These are phyloP conservation scores for Cocos nucifera DNA, from an alignment of 176 grass and related monocot genomes.

Conservation along the genomic window DNA sequence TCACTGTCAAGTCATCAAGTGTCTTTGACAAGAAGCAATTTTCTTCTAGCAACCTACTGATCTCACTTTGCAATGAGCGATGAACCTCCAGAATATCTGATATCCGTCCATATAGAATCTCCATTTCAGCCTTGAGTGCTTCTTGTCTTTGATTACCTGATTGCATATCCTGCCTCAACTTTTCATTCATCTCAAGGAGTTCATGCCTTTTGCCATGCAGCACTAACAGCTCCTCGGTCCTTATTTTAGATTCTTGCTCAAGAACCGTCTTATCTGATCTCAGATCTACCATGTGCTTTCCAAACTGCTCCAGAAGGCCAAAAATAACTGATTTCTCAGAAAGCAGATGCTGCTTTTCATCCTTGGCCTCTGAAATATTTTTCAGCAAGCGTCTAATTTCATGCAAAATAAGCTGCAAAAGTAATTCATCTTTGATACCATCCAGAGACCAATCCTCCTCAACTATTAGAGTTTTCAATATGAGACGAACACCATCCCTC, in stretches of 20 bases:
- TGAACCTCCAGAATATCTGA: conserved; percentile 63
- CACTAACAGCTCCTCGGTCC: conserved; percentile 42
- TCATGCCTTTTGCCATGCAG: conserved; percentile 42
- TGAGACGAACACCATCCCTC: conserved; percentile 48
- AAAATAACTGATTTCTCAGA: conserved; percentile 88
- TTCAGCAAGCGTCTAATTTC: conserved; percentile 69
- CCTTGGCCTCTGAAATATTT: conserved; percentile 67
- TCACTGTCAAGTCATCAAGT: conserved; percentile 33
- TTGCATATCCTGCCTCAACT: conserved; percentile 52
- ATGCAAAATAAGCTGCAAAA: conserved; percentile 86
- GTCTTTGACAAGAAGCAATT: conserved; percentile 54
- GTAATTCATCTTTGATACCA: conserved; percentile 67
- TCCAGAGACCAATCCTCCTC: conserved; percentile 66
- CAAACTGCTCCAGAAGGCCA: conserved; percentile 87
- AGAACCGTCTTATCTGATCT: conserved; percentile 60
- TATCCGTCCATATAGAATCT: conserved; percentile 62
- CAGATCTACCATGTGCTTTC: conserved; percentile 67
- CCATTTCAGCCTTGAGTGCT: conserved; percentile 56
- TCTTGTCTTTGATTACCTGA: conserved; percentile 39
- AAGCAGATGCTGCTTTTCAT: conserved; percentile 68
- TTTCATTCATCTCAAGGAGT: conserved; percentile 32
- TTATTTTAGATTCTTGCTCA: conserved; percentile 45
- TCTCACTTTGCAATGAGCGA: conserved; percentile 47
- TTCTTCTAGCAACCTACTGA: conserved; percentile 57
- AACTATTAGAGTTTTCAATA: conserved; percentile 63